Conservation (phyloP, 371 early-diverging fungal species). For the Rhizopus delemar region DNA sequence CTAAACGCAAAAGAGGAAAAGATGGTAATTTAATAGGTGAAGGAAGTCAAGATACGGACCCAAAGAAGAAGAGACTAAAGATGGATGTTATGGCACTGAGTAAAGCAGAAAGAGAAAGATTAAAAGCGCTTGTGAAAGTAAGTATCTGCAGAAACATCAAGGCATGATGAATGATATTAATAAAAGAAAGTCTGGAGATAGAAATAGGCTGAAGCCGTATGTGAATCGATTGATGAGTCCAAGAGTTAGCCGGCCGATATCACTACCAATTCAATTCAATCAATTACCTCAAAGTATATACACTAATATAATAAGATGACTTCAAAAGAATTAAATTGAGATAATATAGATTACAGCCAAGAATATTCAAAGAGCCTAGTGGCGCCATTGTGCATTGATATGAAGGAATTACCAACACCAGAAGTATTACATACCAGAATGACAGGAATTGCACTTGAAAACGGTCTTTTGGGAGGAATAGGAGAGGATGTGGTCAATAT, state of each 20-base stretch:
- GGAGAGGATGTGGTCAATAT: slow-evolving; percentile 67
- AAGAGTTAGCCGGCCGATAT: slow-evolving; percentile 51
- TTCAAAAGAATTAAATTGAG: neutral
- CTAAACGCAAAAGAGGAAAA: slow-evolving; percentile 63
- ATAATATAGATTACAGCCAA: slow-evolving; percentile 47
- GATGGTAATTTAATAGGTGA: slow-evolving; percentile 46
- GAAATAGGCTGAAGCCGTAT: slow-evolving; percentile 38
- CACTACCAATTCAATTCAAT: slow-evolving; percentile 46
- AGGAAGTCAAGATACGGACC: slow-evolving; percentile 49
- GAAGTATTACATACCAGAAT: slow-evolving; percentile 71
- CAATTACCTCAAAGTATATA: slow-evolving; percentile 55
- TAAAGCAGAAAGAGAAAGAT: slow-evolving; percentile 69
- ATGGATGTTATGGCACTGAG: slow-evolving; percentile 72
- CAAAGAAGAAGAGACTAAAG: slow-evolving; percentile 64
- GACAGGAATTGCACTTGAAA: slow-evolving; percentile 72
- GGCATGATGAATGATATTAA: too few relatives aligned
- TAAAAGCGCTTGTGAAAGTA: slow-evolving; percentile 63
- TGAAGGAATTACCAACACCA: slow-evolving; percentile 70
- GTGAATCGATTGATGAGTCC: slow-evolving; percentile 40
- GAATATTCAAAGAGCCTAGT: slow-evolving; percentile 72
- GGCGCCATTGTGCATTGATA: slow-evolving; percentile 70
- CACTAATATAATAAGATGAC: too few relatives aligned
- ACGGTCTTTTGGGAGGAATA: slow-evolving; percentile 70
- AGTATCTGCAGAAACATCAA: neutral
- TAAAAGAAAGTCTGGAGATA: slow-evolving; percentile 29